Conservation (phyloP, 2,329 filamentous ascomycete species). For the Aureobasidium pullulans region DNA sequence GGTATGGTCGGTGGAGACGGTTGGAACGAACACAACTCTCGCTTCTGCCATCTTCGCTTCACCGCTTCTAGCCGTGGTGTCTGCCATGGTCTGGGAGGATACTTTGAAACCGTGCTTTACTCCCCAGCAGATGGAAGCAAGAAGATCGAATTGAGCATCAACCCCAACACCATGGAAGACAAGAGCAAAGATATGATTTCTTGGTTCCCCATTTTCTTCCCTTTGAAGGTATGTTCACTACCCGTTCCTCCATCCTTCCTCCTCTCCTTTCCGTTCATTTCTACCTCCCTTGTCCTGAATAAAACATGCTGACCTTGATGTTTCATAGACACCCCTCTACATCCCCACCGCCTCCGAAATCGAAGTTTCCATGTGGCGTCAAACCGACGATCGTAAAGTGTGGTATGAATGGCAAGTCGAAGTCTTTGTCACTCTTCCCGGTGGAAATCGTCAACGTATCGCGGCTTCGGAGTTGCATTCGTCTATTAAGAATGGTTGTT, state of each 20-base stretch:
- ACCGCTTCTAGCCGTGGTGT: constrained; percentile 70
- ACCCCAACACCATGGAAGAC: constrained; percentile 80
- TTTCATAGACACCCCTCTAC: constrained; percentile 77
- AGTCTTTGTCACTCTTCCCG: constrained; percentile 58
- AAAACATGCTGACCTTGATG: no score
- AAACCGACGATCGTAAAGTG: constrained; percentile 89
- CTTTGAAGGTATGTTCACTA: constrained; percentile 88
- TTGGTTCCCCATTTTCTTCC: constrained; percentile 99
- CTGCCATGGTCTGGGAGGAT: constrained; percentile 84
- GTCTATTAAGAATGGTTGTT: constrained; percentile 60
- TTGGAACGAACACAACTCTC: constrained; percentile 83
- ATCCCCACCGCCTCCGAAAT: constrained; percentile 79
- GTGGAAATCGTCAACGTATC: constrained; percentile 57
- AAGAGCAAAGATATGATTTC: constrained; percentile 99
- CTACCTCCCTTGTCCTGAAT: no score
- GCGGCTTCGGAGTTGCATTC: constrained; percentile 60
- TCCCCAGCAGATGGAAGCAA: constrained; percentile 36
- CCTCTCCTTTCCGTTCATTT: no score
- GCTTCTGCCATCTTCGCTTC: constrained; percentile 73
- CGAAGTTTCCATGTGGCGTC: constrained; percentile 89
- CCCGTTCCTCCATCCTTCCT: no score
- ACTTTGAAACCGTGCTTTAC: constrained; percentile 96
- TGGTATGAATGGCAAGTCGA: constrained; percentile 99
- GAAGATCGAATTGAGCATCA: constrained; percentile 80
- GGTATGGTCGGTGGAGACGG: constrained; percentile 69